Percentiles rank a stretch among this genome's conserved stretches.
Conservation (phyloP, 345 rosid species). For the Aquilaria malaccensis region DNA sequence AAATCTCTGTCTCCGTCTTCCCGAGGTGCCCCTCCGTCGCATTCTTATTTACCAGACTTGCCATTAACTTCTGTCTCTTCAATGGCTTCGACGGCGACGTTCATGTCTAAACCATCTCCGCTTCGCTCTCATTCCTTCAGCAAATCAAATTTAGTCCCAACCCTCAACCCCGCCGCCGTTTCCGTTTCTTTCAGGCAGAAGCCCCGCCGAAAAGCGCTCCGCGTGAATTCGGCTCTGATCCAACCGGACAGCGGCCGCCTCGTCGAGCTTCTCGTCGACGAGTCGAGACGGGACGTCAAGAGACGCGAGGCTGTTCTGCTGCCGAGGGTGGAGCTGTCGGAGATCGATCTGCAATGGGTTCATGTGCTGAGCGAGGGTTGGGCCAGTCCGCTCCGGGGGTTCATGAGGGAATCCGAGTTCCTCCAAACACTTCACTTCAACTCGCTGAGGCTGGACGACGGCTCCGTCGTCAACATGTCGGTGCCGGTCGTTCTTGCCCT, state of each 20-base stretch:
- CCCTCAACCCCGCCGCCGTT: slow-evolving; percentile 24
- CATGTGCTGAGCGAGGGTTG: slow-evolving; percentile 99
- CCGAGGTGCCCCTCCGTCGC: no score
- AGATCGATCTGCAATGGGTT: slow-evolving; percentile 82
- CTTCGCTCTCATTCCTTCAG: slow-evolving; percentile 28
- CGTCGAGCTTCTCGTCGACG: slow-evolving; percentile 59
- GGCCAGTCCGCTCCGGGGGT: slow-evolving; percentile 95
- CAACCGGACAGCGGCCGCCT: slow-evolving; percentile 89
- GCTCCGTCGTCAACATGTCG: slow-evolving; percentile 94
- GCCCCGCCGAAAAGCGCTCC: slow-evolving; percentile 15
- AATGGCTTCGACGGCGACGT: slow-evolving; percentile 65
- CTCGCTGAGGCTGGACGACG: slow-evolving; percentile 84
- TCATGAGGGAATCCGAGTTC: slow-evolving; percentile 99
- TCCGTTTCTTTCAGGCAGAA: slow-evolving; percentile 4
- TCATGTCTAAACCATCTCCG: slow-evolving; percentile 25
- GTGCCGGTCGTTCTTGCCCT: slow-evolving; percentile 88
- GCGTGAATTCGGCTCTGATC: slow-evolving; percentile 33
- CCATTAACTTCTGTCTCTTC: background rate
- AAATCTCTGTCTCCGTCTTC: no score
- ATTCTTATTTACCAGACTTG: no score
- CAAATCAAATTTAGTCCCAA: slow-evolving; percentile 32
- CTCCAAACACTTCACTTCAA: slow-evolving; percentile 99
- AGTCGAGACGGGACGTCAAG: slow-evolving; percentile 44
- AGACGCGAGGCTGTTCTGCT: slow-evolving; percentile 50
- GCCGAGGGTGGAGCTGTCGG: slow-evolving; percentile 58